These are phyloP conservation scores for Bruguiera hainesii DNA, from an alignment of 441 rosid species.

Conservation along the genomic window DNA sequence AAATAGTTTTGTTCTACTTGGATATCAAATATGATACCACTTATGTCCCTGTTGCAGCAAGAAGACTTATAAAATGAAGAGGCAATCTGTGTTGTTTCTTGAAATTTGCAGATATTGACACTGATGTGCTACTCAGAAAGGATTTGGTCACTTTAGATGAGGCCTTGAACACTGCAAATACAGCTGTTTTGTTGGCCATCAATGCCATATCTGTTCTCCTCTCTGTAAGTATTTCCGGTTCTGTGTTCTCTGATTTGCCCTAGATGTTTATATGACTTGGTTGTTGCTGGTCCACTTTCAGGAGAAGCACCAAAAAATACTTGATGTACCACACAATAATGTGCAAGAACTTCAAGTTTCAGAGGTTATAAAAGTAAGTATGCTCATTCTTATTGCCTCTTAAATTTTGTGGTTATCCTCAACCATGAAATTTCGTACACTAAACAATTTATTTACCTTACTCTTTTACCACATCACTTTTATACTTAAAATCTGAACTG, in stretches of 20 bases:
- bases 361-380: conserved; percentile 56
- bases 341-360: conserved; percentile 52
- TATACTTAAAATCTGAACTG: too few species aligned
- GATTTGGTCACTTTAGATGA: conserved; percentile 87
- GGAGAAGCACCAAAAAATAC: conserved; percentile 53
- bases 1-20: background rate
- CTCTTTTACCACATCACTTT: too few species aligned
- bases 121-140: conserved; percentile 72
- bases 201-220: conserved; percentile 53
- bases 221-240: conserved; percentile 48
- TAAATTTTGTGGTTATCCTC: background rate
- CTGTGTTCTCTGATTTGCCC: conserved; percentile 20
- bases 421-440: too few species aligned
- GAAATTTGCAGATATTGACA: conserved; percentile 64
- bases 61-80: conserved; percentile 19
- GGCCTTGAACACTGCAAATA: conserved; percentile 82
- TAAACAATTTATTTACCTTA: too few species aligned
- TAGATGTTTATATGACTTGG: conserved; percentile 10
- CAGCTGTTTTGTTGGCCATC: conserved; percentile 73
- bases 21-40: background rate
- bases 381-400: background rate
- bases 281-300: conserved; percentile 33
- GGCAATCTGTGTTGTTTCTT: conserved; percentile 16
- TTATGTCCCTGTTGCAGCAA: background rate
- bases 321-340: conserved; percentile 39